Evolutionary conservation across 208 protist species (phyloP).

Genomic region (Angomonas ambiguus): DNA sequence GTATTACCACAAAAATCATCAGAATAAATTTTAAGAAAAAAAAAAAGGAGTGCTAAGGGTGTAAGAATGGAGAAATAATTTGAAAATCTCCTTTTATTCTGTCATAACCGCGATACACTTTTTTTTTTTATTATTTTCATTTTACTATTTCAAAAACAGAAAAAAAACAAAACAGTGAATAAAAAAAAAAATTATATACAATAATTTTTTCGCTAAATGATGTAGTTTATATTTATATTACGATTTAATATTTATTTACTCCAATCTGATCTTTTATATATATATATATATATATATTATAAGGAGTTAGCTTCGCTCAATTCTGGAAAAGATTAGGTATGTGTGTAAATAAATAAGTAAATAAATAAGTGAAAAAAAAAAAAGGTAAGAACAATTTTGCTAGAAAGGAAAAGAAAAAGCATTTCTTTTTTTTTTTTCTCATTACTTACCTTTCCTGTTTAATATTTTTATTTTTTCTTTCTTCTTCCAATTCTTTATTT

Average conservation of each 20-base stretch:
- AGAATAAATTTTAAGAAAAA: background rate
- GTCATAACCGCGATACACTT: background rate
- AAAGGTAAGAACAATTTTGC: background rate
- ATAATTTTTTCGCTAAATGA: background rate
- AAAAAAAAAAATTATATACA: slow-evolving; percentile 14
- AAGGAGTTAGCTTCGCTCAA: slow-evolving; percentile 4
- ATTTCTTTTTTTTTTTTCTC: slow-evolving; percentile 8
- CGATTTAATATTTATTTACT: background rate
- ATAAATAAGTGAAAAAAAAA: slow-evolving; percentile 10
- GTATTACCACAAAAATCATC: background rate
- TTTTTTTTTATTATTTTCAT: background rate
- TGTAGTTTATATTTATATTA: slow-evolving; percentile 3
- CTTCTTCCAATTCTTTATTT: background rate
- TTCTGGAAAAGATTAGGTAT: slow-evolving; percentile 2
- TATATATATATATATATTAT: slow-evolving; percentile 2
- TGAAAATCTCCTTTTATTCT: too few relatives aligned
- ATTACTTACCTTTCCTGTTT: slow-evolving; percentile 5
- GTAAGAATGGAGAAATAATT: too few relatives aligned
- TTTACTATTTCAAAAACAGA: background rate
- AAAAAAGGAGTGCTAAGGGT: background rate
- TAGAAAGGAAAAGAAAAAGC: slow-evolving; percentile 1
- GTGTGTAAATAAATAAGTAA: background rate
- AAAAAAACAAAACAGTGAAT: slow-evolving; percentile 8
- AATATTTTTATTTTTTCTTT: slow-evolving; percentile 3
- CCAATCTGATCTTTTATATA: background rate